Evolutionary conservation across 1,284 basidiomycete species (phyloP).

Genomic region (Pascua sp.): DNA sequence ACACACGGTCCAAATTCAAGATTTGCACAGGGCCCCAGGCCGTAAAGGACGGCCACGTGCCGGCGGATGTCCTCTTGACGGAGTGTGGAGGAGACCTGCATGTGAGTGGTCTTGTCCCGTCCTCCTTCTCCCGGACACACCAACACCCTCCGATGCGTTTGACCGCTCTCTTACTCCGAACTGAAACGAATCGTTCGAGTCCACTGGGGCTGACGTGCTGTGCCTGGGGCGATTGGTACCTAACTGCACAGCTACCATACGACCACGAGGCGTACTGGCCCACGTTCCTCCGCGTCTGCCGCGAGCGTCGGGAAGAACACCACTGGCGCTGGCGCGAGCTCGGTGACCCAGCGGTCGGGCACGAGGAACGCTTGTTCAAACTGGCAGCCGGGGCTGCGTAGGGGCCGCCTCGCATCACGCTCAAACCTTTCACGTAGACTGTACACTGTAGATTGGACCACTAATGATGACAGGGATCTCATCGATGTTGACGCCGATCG

Average conservation of each 20-base stretch:
- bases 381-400: neutral
- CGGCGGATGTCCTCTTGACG: constrained; percentile 19
- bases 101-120: constrained; percentile 21
- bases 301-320: constrained; percentile 23
- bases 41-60: constrained; percentile 23
- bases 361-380: constrained; percentile 33
- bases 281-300: constrained; percentile 23
- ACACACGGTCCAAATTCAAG: constrained; percentile 30
- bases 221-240: too few relatives aligned
- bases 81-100: constrained; percentile 36
- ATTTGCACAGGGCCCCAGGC: constrained; percentile 25
- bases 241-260: constrained; percentile 14
- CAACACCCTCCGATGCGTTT: neutral
- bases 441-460: too few relatives aligned
- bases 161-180: neutral
- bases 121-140: too few relatives aligned
- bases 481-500: too few relatives aligned
- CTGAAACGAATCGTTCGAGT: constrained; percentile 1
- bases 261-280: constrained; percentile 39
- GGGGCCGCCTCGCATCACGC: too few relatives aligned
- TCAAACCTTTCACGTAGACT: too few relatives aligned
- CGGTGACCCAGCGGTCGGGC: constrained; percentile 25
- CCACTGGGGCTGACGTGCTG: too few relatives aligned
- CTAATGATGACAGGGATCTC: too few relatives aligned
- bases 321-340: constrained; percentile 24